A percentile compares a stretch with the other conserved stretches of the same genome.
phyloP scores from a whole-genome alignment of 2,329 filamentous ascomycete species.

The Aspergillus calidoustus region DNA sequence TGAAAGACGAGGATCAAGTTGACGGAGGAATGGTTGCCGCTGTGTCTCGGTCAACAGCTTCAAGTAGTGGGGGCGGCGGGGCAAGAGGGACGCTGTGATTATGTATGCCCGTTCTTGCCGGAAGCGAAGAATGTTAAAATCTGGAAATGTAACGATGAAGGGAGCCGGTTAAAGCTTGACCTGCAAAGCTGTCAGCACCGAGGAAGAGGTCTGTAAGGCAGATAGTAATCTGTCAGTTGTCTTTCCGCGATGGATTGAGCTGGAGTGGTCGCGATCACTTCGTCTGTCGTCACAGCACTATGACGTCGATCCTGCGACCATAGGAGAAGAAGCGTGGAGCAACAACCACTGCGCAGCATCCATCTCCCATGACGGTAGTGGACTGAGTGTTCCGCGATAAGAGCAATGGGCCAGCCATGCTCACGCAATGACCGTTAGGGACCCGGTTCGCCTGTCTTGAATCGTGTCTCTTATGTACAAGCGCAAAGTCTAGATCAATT shows the following conservation, averaged over 20 bases:
- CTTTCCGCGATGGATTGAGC: not conserved
- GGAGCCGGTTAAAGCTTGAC: not conserved
- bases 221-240: not conserved
- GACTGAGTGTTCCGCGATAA: not conserved
- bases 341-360: not conserved
- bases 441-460: not conserved
- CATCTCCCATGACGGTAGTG: not conserved
- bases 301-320: slow-evolving; percentile 7
- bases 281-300: slow-evolving; percentile 5
- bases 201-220: not conserved
- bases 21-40: not conserved
- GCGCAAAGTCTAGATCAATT: not conserved
- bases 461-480: slow-evolving; percentile 5
- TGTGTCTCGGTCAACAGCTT: slow-evolving; percentile 20
- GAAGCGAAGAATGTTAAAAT: slow-evolving; percentile 13
- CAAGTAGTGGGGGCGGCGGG: slow-evolving; percentile 22
- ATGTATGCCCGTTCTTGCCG: slow-evolving; percentile 12
- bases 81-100: slow-evolving; percentile 15
- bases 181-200: not conserved
- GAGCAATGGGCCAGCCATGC: not conserved
- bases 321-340: not conserved
- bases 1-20: not conserved
- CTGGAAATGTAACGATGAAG: slow-evolving; percentile 14
- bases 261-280: not conserved
- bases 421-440: not conserved